Base-by-base conservation (phyloP, 306 rosid genomes). In the Lupinus albus region DNA sequence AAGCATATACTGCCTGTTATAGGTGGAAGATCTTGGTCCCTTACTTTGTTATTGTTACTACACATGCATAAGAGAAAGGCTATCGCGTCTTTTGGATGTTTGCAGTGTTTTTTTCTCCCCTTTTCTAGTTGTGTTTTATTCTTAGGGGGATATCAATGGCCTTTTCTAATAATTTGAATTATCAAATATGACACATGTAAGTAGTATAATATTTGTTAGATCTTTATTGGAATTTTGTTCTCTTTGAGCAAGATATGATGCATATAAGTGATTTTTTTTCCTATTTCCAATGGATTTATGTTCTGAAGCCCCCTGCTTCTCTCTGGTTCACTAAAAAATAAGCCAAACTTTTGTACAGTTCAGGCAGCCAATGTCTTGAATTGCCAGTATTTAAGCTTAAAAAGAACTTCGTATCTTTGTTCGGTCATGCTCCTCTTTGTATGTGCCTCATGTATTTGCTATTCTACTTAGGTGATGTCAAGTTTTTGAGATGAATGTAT, bases 1-100 rank as follows among this genome's bases (percentile, higher is more conserved):
- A 90, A 86, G 76, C 89, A 80, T 35, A 86, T 93, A 73, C 77
- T 90, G 71, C 99, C 99, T 69, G 84, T 93, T 63, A 88, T 93
- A 61, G 99, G 98, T 93, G 70, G 74, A 20, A 63, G 15, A 13
- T 59, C 73, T 53, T 59, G 6, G 46, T 17, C 69, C 71, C 25
- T 46, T 78, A 51, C 53, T 48, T 58, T 57, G 30, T 63, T 51
- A 46, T 20, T 66, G 42, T 35, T 9, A 11, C 11, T 16, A 25
- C 36, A 20, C 69, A 46, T 17, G n/a, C 46, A 66, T 62, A 44
- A 25, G 42, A 61, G 68, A 41, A 46, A 50, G 30, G 14, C 14
- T 57, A 33, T 33, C 4, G 5, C 69, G 71, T 39, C 17, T 61
- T 16, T 20, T 30, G 16, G 41, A 67, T 33, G 13, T 18, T 57